Percentiles rank a stretch among this genome's conserved stretches.
phyloP scores from a whole-genome alignment of 1,284 basidiomycete genomes.

The Tilletia setariae region DNA sequence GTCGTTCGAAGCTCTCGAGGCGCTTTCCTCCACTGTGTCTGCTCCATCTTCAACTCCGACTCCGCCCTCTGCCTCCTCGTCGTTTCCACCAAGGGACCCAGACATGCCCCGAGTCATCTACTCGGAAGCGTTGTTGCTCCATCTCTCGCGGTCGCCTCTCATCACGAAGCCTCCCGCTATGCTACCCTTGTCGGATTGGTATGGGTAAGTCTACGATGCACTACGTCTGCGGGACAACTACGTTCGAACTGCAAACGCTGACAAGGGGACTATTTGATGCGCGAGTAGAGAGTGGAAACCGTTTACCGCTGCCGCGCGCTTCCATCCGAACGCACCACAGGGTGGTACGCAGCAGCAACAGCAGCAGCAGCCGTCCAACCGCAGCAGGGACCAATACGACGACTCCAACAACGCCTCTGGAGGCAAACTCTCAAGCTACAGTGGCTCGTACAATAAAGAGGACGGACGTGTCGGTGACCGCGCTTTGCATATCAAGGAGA shows the following conservation, averaged over 20 bases:
- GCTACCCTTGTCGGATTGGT: slow-evolving; percentile 5
- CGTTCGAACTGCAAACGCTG: too few relatives aligned
- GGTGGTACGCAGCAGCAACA: background rate
- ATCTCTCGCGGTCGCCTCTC: slow-evolving; percentile 13
- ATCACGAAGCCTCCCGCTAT: background rate
- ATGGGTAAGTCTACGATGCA: background rate
- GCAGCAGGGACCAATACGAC: background rate
- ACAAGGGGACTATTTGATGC: too few relatives aligned
- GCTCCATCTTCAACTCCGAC: too few relatives aligned
- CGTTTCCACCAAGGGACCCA: too few relatives aligned
- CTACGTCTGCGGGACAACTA: background rate
- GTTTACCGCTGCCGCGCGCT: background rate
- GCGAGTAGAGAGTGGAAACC: slow-evolving; percentile 4
- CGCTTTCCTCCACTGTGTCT: too few relatives aligned
- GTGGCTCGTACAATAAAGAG: too few relatives aligned
- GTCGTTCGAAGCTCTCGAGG: too few relatives aligned
- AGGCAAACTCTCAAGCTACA: background rate
- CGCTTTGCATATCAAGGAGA: too few relatives aligned
- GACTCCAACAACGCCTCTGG: background rate
- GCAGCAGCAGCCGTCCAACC: background rate
- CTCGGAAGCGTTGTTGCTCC: background rate
- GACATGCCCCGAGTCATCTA: slow-evolving; percentile 1
- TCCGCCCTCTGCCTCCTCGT: too few relatives aligned
- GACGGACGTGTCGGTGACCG: too few relatives aligned
- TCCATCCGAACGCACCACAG: background rate